Conservation (phyloP, 179 eudicot genomes). For the Silene noctiflora region DNA sequence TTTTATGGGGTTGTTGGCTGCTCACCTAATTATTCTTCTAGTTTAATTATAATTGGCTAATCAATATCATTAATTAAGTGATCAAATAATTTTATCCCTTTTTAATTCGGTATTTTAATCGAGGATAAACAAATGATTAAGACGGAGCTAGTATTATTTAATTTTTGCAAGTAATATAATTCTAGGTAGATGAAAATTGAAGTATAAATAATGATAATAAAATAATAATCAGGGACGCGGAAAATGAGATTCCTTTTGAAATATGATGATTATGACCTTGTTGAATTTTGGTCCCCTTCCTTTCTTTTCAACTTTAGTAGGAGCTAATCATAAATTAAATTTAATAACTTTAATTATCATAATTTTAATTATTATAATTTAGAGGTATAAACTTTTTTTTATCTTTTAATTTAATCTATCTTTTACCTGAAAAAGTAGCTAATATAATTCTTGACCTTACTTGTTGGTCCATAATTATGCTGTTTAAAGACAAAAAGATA, state of each 20-base stretch:
- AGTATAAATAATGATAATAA: constrained; percentile 20
- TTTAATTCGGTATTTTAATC: background rate
- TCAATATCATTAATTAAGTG: constrained; percentile 16
- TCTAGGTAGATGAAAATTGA: constrained; percentile 29
- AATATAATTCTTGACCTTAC: constrained; percentile 23
- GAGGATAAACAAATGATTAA: too few relatives aligned
- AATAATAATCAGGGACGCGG: constrained; percentile 30
- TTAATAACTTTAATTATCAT: constrained; percentile 6
- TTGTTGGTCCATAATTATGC: constrained; percentile 26
- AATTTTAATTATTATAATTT: background rate
- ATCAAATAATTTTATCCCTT: background rate
- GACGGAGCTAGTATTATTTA: constrained; percentile 6
- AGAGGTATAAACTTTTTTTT: constrained; percentile 2
- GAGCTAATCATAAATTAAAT: background rate
- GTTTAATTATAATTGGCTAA: constrained; percentile 22
- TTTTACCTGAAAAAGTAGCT: constrained; percentile 32
- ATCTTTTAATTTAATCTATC: constrained; percentile 22
- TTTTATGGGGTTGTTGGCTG: constrained; percentile 9
- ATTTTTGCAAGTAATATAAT: constrained; percentile 24
- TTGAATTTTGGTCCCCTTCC: constrained; percentile 24
- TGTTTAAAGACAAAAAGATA: background rate
- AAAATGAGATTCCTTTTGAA: constrained; percentile 26
- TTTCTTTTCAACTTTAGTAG: constrained; percentile 19
- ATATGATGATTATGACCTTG: constrained; percentile 33
- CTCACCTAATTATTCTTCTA: constrained; percentile 30